Conservation (phyloP, 2,329 filamentous ascomycete species). For the Thelonectria blattea region DNA sequence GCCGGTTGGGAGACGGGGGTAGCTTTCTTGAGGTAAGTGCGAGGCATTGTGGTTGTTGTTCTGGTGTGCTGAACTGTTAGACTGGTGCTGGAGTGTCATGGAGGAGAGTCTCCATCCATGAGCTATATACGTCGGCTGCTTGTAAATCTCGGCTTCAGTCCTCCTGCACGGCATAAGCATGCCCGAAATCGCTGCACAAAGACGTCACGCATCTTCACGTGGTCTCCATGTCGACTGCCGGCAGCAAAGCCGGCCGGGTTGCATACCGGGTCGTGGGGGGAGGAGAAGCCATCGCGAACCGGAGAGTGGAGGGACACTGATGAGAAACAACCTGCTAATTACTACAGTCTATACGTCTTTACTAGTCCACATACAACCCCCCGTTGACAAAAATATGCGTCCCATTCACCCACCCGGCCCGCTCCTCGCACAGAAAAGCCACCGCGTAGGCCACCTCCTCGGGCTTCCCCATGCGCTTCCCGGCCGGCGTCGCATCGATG, state of each 20-base stretch:
- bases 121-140: constrained; percentile 10
- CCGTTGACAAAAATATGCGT: constrained; percentile 40
- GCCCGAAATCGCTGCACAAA: neutral
- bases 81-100: neutral
- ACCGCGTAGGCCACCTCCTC: constrained; percentile 56
- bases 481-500: constrained; percentile 52
- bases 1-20: constrained; percentile 7
- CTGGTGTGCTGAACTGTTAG: neutral
- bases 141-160: neutral
- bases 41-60: constrained; percentile 7
- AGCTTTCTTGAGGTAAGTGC: constrained; percentile 18
- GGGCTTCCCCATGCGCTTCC: constrained; percentile 48
- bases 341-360: no score
- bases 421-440: constrained; percentile 51
- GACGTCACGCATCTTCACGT: neutral
- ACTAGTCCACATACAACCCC: constrained; percentile 24
- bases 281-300: neutral
- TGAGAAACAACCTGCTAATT: neutral
- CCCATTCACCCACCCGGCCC: constrained; percentile 56
- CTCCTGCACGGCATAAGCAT: neutral
- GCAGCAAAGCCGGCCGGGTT: constrained; percentile 4
- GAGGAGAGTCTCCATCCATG: neutral
- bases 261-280: constrained; percentile 13
- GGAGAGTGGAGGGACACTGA: constrained; percentile 15
- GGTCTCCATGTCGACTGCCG: neutral